A percentile compares a stretch with the other conserved stretches of the same genome.
Evolutionary conservation across 148 eudicot genomes (phyloP).

Genomic region (Polygonum maritimum): DNA sequence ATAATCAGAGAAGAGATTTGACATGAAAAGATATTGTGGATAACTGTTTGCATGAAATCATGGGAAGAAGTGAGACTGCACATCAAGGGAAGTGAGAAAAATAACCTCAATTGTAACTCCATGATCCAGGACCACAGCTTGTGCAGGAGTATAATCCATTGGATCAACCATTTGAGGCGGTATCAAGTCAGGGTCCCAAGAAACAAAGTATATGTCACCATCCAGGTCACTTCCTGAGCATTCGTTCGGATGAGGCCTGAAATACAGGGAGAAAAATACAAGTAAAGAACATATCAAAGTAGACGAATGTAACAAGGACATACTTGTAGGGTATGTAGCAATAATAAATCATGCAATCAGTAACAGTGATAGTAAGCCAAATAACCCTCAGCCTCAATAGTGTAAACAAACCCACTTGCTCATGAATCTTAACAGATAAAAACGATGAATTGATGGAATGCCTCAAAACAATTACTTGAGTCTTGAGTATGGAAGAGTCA

Average conservation of each 20-base stretch:
- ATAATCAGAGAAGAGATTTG: not conserved
- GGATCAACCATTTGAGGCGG: conserved; percentile 48
- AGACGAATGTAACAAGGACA: not conserved
- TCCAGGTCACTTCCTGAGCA: conserved; percentile 98
- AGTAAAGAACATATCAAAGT: not conserved
- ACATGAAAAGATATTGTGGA: not conserved
- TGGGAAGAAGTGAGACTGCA: not conserved
- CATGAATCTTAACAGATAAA: not conserved
- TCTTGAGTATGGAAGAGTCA: not conserved
- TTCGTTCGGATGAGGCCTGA: conserved; percentile 95
- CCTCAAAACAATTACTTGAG: not conserved
- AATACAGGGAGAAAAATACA: not conserved
- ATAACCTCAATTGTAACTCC: conserved; percentile 69
- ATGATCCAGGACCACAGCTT: conserved; percentile 37
- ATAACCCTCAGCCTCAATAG: not conserved
- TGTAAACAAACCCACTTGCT: no score
- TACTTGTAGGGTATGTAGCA: not conserved
- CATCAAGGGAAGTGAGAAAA: not conserved
- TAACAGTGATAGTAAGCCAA: not conserved
- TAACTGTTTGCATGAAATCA: not conserved
- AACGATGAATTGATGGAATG: not conserved
- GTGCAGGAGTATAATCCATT: conserved; percentile 65
- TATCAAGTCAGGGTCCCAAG: conserved; percentile 78
- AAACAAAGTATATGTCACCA: conserved; percentile 87
- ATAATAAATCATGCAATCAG: not conserved